Evolutionary conservation across 2,329 filamentous ascomycete species (phyloP), one percentile per base, ranked within the genome.

Genomic region (Thielaviopsis euricoi): DNA sequence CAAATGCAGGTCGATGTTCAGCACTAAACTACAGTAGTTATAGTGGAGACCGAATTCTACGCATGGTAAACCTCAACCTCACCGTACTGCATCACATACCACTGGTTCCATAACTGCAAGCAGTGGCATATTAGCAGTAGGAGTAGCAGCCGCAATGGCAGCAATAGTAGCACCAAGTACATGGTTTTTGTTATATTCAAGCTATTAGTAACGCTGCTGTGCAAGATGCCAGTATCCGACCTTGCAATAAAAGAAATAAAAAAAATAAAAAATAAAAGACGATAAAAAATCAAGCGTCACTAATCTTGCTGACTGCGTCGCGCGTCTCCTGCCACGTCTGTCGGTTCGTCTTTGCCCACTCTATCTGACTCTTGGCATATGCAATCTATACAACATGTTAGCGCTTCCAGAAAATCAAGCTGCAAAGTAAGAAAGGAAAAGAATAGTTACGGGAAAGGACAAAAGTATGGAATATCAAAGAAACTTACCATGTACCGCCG

Each of bases 271-370:
- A 43, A 40, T 6, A 13, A 3, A 40, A 40, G 3, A 40, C 33
- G 33, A 46, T 2, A 19, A n/a, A 4, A 48, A 37, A 29, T 50
- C 70, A 81, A 53, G 71, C 74, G 66, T 81, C 77, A 61, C 87
- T 85, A 69, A 96, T 95, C 76, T 94, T 95, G 63, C 86, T 81
- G 60, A 95, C 87, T 69, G 96, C 90, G 3, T 81, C 81, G 64
- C 84, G 86, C 1, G 90, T 90, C 68, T 95, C 90, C 66, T 91
- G 87, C 90, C 90, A 96, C 6, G 89, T 89, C 65, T 91, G 88
- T 67, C 90, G 82, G 69, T 86, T 85, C 66, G 91, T 90, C 70
- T 85, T 87, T 3, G 90, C 91, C 90, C 90, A 96, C 68, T 95
- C 88, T 61, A 96, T 83, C 68, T 96, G 90, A 69, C 86, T 91